These are phyloP conservation scores for Puccinia coronata DNA, from an alignment of 1,284 basidiomycete species.

Conservation along the genomic window DNA sequence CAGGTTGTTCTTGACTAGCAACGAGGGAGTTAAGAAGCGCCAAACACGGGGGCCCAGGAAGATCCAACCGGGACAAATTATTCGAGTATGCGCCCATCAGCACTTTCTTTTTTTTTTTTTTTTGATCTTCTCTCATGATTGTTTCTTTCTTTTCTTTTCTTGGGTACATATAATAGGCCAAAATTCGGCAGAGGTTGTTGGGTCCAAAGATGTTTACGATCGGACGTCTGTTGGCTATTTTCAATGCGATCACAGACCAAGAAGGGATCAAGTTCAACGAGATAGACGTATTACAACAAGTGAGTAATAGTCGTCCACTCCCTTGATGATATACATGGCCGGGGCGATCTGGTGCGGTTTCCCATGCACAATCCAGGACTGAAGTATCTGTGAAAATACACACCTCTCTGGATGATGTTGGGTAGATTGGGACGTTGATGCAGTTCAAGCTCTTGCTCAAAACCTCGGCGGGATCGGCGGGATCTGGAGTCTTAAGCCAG, in stretches of 20 bases:
- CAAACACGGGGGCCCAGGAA: slow-evolving; percentile 12
- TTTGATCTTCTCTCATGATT: neutral
- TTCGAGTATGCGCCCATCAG: no score
- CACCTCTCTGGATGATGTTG: neutral
- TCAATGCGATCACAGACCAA: slow-evolving; percentile 57
- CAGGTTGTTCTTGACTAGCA: slow-evolving; percentile 34
- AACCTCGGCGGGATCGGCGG: slow-evolving; percentile 7
- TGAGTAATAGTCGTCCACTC: neutral
- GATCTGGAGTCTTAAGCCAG: neutral
- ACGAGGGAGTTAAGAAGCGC: neutral
- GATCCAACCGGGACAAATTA: slow-evolving; percentile 33
- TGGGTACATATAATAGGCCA: slow-evolving; percentile 30
- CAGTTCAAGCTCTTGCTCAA: slow-evolving; percentile 30
- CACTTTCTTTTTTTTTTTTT: neutral
- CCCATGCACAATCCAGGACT: neutral
- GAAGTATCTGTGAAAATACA: neutral
- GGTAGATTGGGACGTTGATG: slow-evolving; percentile 28
- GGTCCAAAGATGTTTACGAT: slow-evolving; percentile 57
- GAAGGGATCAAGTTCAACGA: slow-evolving; percentile 51
- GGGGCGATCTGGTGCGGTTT: no score
- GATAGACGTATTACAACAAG: slow-evolving; percentile 49
- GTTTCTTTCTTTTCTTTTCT: neutral
- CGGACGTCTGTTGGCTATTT: slow-evolving; percentile 57
- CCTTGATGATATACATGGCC: neutral
- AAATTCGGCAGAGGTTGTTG: slow-evolving; percentile 55